These are phyloP conservation scores for Jaltomata sinuosa DNA, from an alignment of 257 asterid species.

Conservation along the genomic window DNA sequence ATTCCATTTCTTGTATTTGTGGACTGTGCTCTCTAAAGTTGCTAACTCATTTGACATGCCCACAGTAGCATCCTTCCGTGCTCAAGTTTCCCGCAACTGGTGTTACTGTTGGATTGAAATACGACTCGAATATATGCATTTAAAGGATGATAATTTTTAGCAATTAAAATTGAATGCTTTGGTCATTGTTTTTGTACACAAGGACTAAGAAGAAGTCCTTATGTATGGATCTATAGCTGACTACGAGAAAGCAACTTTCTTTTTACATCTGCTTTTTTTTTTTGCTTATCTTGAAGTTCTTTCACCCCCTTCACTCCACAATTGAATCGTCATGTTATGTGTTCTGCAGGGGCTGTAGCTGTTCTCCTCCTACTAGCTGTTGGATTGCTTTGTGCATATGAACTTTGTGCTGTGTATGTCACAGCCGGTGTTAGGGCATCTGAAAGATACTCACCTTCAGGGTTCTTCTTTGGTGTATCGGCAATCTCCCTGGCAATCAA, in stretches of 20 bases:
- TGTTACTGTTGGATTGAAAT: not conserved
- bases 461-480: slow-evolving; percentile 98
- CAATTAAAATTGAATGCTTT: not conserved
- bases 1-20: not conserved
- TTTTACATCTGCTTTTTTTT: not conserved
- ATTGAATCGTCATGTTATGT: slow-evolving; percentile 7
- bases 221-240: not conserved
- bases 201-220: not conserved
- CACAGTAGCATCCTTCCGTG: too few species aligned
- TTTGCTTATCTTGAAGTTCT: not conserved
- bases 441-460: slow-evolving; percentile 94
- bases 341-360: slow-evolving; percentile 90
- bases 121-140: not conserved
- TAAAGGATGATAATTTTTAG: not conserved
- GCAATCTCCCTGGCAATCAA: slow-evolving; percentile 96
- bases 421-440: slow-evolving; percentile 93
- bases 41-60: too few species aligned
- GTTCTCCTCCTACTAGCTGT: slow-evolving; percentile 93
- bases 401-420: slow-evolving; percentile 97
- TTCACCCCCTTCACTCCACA: slow-evolving; percentile 3
- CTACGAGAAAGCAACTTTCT: not conserved
- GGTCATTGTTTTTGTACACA: not conserved
- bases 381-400: slow-evolving; percentile 96
- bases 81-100: not conserved
- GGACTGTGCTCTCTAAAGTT: not conserved